Base-by-base conservation (phyloP, 2,329 filamentous ascomycete species). In the Fusarium austroafricanum region DNA sequence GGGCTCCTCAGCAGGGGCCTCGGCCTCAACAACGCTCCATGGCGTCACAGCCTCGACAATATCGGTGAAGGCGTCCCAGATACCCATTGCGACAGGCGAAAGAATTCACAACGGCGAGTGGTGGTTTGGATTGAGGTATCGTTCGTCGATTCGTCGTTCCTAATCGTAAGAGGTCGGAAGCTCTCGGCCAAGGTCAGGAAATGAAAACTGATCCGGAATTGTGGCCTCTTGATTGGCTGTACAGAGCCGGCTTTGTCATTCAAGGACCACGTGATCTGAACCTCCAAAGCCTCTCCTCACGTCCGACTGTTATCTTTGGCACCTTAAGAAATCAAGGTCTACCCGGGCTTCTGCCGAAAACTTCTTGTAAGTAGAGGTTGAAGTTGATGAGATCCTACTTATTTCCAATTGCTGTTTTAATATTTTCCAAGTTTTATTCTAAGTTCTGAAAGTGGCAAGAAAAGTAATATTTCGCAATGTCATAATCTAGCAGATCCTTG, bases 1-100 rank as follows among this genome's bases (percentile, higher is more conserved):
- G 85, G 84, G 80, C 83, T 87, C 83, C 88, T 88, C 83, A 84
- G 89, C 82, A 84, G 88, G 83, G 85, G 88, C 87, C 81, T 90
- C 88, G 72, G 88, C 88, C 79, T 90, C 86, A 72, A 84, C 87
- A 71, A 84, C 84, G 78, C 82, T 83, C 88, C 88, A 90, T 78
- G 88, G 88, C 81, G 85, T 83, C 72, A 86, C 87, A 67, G 87
- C 87, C 81, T 89, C 87, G 76, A 89, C 81, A 77, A 90, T 82
- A 77, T 90, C 88, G 76, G 83, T 84, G 75, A 89, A 84, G 72
- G 84, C 81, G 79, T 90, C 87, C 86, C 87, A 90, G 82, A 90
- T 84, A 83, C 87, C 88, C 88, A 90, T 90, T 80, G 79, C 80
- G 82, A 79, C 76, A 73, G 75, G 68, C 75, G 73, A 71, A 71